Evolutionary conservation across 1,284 basidiomycete species (phyloP), one percentile per base, ranked within the genome.

Genomic region (Coriolopsis trogii): DNA sequence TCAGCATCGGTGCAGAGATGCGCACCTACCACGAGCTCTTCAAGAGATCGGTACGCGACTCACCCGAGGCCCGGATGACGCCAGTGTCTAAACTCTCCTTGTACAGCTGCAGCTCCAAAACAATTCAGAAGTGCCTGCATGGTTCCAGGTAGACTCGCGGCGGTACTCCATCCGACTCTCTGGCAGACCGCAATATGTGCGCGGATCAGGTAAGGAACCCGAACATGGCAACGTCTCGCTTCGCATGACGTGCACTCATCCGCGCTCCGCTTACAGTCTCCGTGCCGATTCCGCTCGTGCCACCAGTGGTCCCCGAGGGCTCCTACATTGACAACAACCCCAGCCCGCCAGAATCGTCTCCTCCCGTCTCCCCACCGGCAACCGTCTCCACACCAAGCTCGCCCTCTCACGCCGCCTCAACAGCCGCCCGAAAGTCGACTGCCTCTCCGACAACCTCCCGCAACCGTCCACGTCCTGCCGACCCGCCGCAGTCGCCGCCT

Each of bases 21-120:
- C 62, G 70, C 12, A 61, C 70, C 15, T 71, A 84, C 49, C 71
- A 67, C 30, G 69, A 74, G 33, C 63, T 87, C 16, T 86, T 85
- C 63, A 69, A 76, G 44, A 74, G 79, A 56, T 77, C 74, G 62
- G 84, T 86, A 67, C 60, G 81, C 47, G 59, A 51, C 9, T 49
- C 55, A 41, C 24, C 18, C 28, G 45, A 16, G 37, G 37, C 30
- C 29, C 29, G 18, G 7, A 44, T 51, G 41, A 33, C 39, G 39
- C 43, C 18, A 43, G 25, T 30, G 36, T 52, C 42, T 55, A 51
- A 48, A 49, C 47, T 43, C 29, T 43, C 39, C 37, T 36, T 28
- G 28, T 37, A 40, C 31, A 69, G 69, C 60, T 69, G 20, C 56
- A 55, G 30, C 55, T 63, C 34, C 65, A 68, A 50, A 58, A 58